Conservation (phyloP, 2,329 filamentous ascomycete species). For the Tolypocladium ovalisporum region DNA sequence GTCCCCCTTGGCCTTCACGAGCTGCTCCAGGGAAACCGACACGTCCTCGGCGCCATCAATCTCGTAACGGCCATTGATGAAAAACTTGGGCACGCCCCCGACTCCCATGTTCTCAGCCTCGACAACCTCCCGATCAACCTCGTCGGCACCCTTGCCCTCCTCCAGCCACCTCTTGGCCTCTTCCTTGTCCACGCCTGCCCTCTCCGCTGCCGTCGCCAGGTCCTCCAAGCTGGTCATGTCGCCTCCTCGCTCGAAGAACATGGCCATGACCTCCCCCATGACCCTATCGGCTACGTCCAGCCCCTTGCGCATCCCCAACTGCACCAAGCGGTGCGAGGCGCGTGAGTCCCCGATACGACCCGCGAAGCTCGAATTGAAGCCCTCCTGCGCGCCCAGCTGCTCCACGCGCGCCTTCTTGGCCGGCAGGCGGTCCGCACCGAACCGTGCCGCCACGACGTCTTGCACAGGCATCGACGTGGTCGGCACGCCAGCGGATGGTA, state of each 20-base stretch:
- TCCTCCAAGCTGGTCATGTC: constrained; percentile 50
- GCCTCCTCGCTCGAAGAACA: constrained; percentile 54
- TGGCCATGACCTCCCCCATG: constrained; percentile 51
- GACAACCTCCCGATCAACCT: constrained; percentile 45
- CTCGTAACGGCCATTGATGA: constrained; percentile 56
- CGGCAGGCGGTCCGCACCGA: constrained; percentile 50
- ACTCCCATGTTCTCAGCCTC: constrained; percentile 41
- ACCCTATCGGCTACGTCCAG: constrained; percentile 44
- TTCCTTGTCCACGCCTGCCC: constrained; percentile 39
- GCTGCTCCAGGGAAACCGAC: constrained; percentile 52
- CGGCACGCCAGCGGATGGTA: constrained; percentile 57
- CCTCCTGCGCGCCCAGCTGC: constrained; percentile 49
- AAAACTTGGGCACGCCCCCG: constrained; percentile 64
- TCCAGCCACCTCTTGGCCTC: constrained; percentile 45
- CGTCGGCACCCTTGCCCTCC: constrained; percentile 40
- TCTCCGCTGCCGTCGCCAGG: constrained; percentile 39
- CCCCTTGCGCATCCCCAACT: constrained; percentile 46
- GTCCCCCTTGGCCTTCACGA: constrained; percentile 38
- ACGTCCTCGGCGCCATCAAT: constrained; percentile 64
- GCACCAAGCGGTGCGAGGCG: constrained; percentile 67
- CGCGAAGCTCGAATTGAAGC: constrained; percentile 62
- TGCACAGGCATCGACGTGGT: constrained; percentile 30
- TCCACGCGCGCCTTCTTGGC: constrained; percentile 48
- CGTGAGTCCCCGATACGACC: constrained; percentile 67
- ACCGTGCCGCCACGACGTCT: constrained; percentile 48